Evolutionary conservation across 805 yeast genomes (phyloP).

Genomic region (Candida ipomoeae): DNA sequence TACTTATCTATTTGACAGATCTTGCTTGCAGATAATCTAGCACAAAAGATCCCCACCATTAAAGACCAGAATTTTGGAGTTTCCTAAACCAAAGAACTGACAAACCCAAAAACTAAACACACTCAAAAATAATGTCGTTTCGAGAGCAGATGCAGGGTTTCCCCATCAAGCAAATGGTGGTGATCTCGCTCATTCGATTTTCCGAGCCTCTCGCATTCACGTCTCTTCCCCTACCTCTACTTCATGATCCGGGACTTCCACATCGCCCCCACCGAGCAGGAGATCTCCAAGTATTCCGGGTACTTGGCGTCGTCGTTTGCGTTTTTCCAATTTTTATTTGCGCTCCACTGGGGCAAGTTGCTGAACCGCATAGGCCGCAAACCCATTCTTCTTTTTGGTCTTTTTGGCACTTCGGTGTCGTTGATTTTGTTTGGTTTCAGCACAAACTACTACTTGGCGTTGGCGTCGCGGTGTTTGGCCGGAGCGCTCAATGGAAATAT

Average conservation of each 20-base stretch:
- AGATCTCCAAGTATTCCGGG: conserved; percentile 58
- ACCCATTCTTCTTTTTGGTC: conserved; percentile 47
- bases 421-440: conserved; percentile 53
- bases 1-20: background rate
- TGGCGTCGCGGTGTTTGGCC: conserved; percentile 48
- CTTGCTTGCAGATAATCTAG: background rate
- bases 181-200: conserved; percentile 43
- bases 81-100: too few relatives aligned
- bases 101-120: too few relatives aligned
- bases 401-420: conserved; percentile 48
- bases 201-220: conserved; percentile 64
- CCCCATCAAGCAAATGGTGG: conserved; percentile 48
- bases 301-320: conserved; percentile 60
- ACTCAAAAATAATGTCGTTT: conserved; percentile 23
- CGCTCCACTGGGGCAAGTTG: conserved; percentile 57
- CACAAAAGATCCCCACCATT: too few relatives aligned
- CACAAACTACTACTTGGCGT: conserved; percentile 47
- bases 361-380: conserved; percentile 58
- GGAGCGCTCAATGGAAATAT: conserved; percentile 63
- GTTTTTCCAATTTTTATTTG: conserved; percentile 52
- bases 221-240: conserved; percentile 58
- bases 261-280: conserved; percentile 44
- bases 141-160: conserved; percentile 52
- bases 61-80: too few relatives aligned
- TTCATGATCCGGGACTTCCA: conserved; percentile 60